Evolutionary conservation across 768 basidiomycete species (phyloP).

Genomic region (Tricholoma furcatifolium): DNA sequence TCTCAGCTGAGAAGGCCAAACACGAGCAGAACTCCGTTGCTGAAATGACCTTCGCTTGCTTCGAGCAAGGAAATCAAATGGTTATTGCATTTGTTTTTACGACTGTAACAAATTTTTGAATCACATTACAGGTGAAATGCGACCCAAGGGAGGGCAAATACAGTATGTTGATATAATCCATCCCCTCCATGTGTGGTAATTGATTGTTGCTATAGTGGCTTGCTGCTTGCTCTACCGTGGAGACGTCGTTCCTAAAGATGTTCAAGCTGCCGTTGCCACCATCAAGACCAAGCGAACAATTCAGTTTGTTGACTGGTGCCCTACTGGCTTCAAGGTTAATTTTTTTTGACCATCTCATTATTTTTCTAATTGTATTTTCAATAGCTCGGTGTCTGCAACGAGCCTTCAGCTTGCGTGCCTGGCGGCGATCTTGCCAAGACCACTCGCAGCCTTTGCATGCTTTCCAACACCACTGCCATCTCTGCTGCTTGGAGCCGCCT

Average conservation of each 20-base stretch:
- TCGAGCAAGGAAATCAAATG: constrained; percentile 97
- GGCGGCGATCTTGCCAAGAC: constrained; percentile 95
- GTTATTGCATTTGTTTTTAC: constrained; percentile 28
- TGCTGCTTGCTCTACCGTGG: constrained; percentile 92
- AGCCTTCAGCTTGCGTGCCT: constrained; percentile 88
- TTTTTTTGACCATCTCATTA: background rate
- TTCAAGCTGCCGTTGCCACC: constrained; percentile 85
- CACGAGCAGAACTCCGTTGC: constrained; percentile 98
- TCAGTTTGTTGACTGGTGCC: constrained; percentile 98
- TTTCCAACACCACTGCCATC: constrained; percentile 94
- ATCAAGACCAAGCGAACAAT: constrained; percentile 99
- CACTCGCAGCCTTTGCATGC: constrained; percentile 94
- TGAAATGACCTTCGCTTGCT: constrained; percentile 98
- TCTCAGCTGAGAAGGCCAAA: constrained; percentile 92
- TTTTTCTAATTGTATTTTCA: constrained; percentile 23
- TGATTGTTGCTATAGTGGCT: constrained; percentile 58
- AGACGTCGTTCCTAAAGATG: constrained; percentile 96
- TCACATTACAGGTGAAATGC: constrained; percentile 51
- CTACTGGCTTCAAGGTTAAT: constrained; percentile 87
- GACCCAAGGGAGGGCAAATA: constrained; percentile 99
- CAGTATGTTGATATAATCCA: constrained; percentile 52
- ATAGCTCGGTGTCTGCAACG: constrained; percentile 95
- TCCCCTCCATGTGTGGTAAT: constrained; percentile 1
- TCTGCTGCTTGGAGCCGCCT: constrained; percentile 92
- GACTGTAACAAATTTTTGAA: background rate